Base-by-base conservation (phyloP, 2,329 filamentous ascomycete genomes). In the Fusarium heterosporum region DNA sequence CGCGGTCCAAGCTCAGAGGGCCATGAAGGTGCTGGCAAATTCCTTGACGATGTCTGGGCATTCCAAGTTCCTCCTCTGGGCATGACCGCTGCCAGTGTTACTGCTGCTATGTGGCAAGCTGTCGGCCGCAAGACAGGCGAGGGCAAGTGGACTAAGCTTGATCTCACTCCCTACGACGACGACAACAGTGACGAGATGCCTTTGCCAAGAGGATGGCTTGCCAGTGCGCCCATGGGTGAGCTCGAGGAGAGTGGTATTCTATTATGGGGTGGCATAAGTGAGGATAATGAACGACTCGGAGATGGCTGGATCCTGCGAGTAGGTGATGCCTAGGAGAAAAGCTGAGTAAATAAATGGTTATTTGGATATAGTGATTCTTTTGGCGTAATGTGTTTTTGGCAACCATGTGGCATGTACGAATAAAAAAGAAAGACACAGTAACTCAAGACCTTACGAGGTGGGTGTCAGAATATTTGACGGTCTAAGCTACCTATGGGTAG, bases 251-350 rank as follows among this genome's bases (percentile, higher is more conserved):
- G 81, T 36, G 85, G 81, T 5, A 79, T 91, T 13, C 74, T 90
- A 28, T 69, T 91, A 12, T 88, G 86, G 79, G 89, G 89, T 34
- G 89, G 89, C 1, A 51, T 89, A 55, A 79, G 81, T 42, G 83
- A 82, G 38, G 77, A 78, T 17, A 85, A 86, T 64, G 75, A 78
- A 69, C 78, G 85, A 43, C 73, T 88, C 42, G 85, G 83, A 36
- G 88, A 90, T 74, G 88, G 85, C 4, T 91, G 88, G 88, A 86
- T 90, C 46, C 77, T 91, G 70, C 82, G 85, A 60, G 77, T 90
- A 59, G 82, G 79, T n/a, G 71, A 70, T 28, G 38, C 41, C 46
- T 53, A 69, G 55, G 42, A 46, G 43, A 62, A 65, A 54, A 40
- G 29, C 34, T 36, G 51, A 41, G 45, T 43, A 57, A 29, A 19